These are phyloP conservation scores for Asparagopsis taxiformis DNA, from an alignment of 31 red algal species.

Conservation along the genomic window DNA sequence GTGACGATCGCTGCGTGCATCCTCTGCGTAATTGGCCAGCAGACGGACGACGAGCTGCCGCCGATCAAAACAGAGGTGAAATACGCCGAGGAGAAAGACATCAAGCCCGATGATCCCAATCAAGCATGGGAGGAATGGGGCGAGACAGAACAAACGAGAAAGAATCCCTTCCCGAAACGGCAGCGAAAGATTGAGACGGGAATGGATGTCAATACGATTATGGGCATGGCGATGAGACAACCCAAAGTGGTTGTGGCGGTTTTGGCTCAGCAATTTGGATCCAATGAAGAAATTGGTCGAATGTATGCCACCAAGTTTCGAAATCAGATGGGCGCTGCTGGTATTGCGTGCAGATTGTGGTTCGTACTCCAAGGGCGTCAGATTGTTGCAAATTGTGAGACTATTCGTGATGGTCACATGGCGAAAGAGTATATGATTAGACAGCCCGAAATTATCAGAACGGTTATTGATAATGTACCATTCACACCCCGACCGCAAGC, in stretches of 20 bases:
- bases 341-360: conserved; percentile 52
- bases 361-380: conserved; percentile 52
- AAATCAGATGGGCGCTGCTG: conserved; percentile 58
- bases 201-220: conserved; percentile 54
- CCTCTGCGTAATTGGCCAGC: no score
- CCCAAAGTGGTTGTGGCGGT: conserved; percentile 56
- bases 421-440: conserved; percentile 56
- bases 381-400: conserved; percentile 65
- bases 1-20: no score
- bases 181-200: conserved; percentile 45
- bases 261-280: conserved; percentile 29
- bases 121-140: conserved; percentile 66
- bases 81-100: conserved; percentile 13
- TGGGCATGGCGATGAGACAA: conserved; percentile 64
- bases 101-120: conserved; percentile 33
- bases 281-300: conserved; percentile 31
- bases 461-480: conserved; percentile 58
- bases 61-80: conserved; percentile 42
- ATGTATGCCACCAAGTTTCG: conserved; percentile 45
- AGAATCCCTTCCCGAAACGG: conserved; percentile 51
- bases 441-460: conserved; percentile 59
- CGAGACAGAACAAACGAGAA: conserved; percentile 40
- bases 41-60: conserved; percentile 8
- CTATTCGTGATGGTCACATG: conserved; percentile 69
- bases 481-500: conserved; percentile 45